Evolutionary conservation across 257 asterid species (phyloP), one percentile per base, ranked within the genome.

Genomic region (Fraxinus quadrangulata): DNA sequence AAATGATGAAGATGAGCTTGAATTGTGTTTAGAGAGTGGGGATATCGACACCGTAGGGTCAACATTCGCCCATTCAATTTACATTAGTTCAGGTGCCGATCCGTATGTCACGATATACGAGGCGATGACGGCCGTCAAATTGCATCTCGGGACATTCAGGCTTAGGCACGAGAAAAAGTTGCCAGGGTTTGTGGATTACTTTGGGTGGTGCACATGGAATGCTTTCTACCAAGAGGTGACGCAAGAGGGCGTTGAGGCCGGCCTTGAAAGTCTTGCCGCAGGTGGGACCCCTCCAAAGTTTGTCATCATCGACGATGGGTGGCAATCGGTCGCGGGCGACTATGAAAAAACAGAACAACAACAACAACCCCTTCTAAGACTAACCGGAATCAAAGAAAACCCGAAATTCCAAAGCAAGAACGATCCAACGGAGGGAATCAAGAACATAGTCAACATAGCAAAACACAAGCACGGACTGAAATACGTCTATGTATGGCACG

Each of bases 151-250:
- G 70, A 87, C 93, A 3, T 93, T 93, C 77, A 78, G 89, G 31
- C 77, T 86, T 54, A 80, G 97, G 75, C 80, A 82, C 26, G 97
- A 93, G 86, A 93, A 93, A 89, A 91, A 86, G 61, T 75, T 91
- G 70, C 97, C 97, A 0, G 92, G 88, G 75, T 85, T 93, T 36
- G 85, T 90, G 51, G 96, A 93, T 77, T 91, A 78, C 79, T 93
- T 93, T 26, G 97, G 97, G 6, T 93, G 97, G 97, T 93, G 97
- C 77, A 93, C 97, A 0, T 93, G 97, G 97, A 97, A 93, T 75
- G 97, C 97, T 21, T 93, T 90, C 68, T 91, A 93, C 74, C 96
- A 91, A 40, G 94, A 93, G 33, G 97, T 93, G 30, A 88, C 96
- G 30, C 96, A 89, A 69, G 96, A 93, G 37, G 97, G 97, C 0